Base-by-base conservation (phyloP, 2,329 filamentous ascomycete genomes). In the Lasiodiplodia citricola region DNA sequence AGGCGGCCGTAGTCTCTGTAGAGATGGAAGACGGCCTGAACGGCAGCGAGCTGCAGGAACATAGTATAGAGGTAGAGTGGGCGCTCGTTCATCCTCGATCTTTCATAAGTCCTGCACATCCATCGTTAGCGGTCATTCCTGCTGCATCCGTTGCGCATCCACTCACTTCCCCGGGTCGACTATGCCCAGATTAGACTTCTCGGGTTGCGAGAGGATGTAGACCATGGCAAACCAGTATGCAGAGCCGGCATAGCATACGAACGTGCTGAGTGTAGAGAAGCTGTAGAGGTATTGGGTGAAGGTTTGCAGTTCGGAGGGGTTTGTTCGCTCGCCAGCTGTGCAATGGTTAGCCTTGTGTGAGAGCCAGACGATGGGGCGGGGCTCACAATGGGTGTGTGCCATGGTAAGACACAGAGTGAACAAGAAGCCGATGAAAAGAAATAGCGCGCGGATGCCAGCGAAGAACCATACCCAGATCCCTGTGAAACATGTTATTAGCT, bases 381-480 rank as follows among this genome's bases (percentile, higher is more conserved):
- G 16, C 58, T 54, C 44, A 73, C 72, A 86, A 76, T 95, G 93
- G 80, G 94, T 90, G 78, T 94, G 91, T 55, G 91, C 90, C 75
- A 97, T 93, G 75, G 94, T 92, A 64, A 97, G 87, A 73, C 97
- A 87, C 81, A 97, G 92, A 73, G 97, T 87, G 68, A 89, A 84
- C 70, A 97, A 87, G 70, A 88, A 89, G 73, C 90, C 91, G 70
- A 92, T 83, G 81, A 94, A 95, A 71, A 97, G 87, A 71, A 93
- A 85, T 18, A 90, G 77, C 6, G 93, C 87, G 73, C 94, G 91
- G 67, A 96, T 80, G 69, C 92, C 93, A 55, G 91, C 88, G 93
- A 94, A 94, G 73, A 97, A 93, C 91, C 92, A 95, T 74, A 90
- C 85, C 94, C 93, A 97, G 70, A 97, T 82, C 63, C 89, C 92